Conservation (phyloP, 106 monocot genomes). For the Dendrobium officinale region DNA sequence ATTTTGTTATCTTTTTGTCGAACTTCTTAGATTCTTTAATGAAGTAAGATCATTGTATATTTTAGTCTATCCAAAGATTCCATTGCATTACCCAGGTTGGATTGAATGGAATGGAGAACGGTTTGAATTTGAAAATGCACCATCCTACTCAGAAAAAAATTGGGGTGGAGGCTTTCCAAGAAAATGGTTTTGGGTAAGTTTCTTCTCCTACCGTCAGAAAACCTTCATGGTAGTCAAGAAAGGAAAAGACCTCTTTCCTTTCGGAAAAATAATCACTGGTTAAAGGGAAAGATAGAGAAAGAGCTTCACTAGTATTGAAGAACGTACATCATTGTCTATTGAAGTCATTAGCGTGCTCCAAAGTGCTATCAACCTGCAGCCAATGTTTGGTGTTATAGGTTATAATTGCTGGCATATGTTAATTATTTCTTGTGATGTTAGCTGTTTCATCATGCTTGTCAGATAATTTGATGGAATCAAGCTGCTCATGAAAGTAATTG, state of each 20-base stretch:
- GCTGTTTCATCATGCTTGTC: slow-evolving; percentile 1
- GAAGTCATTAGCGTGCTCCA: background rate
- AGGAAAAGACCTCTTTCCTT: background rate
- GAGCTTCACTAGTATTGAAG: background rate
- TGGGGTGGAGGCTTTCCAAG: slow-evolving; percentile 98
- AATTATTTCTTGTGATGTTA: background rate
- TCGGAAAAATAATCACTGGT: background rate
- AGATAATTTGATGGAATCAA: background rate
- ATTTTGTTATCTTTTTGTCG: background rate
- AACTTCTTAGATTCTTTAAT: background rate
- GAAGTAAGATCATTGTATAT: background rate
- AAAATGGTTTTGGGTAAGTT: slow-evolving; percentile 95
- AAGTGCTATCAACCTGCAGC: background rate
- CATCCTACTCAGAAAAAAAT: slow-evolving; percentile 98
- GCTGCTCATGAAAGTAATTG: background rate
- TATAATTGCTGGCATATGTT: background rate
- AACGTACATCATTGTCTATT: background rate
- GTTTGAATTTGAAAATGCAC: slow-evolving; percentile 96
- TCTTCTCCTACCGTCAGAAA: background rate
- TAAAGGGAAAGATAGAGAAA: background rate
- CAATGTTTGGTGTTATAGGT: background rate
- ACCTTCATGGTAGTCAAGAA: background rate
- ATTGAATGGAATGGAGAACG: slow-evolving; percentile 92
- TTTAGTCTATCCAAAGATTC: background rate
- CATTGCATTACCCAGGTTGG: slow-evolving; percentile 54